Conservation (phyloP, 805 yeast species). For the Metschnikowia cerradonensis region DNA sequence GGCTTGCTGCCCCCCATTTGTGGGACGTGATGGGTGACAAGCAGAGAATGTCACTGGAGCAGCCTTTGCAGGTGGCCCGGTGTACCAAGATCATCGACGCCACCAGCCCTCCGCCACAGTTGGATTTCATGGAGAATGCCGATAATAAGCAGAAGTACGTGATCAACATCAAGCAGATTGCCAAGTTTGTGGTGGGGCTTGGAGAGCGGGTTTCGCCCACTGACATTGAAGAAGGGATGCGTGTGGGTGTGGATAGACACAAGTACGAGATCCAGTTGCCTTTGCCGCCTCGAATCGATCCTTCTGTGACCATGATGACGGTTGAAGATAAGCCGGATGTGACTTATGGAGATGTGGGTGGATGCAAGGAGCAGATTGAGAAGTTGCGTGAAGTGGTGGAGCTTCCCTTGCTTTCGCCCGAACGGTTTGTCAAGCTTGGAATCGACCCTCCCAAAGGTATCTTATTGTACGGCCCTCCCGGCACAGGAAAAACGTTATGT, state of each 20-base stretch:
- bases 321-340: constrained; percentile 99
- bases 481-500: constrained; percentile 97
- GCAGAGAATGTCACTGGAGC: constrained; percentile 88
- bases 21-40: constrained; percentile 98
- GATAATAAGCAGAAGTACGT: constrained; percentile 90
- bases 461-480: constrained; percentile 95
- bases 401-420: constrained; percentile 66
- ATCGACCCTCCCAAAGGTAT: constrained; percentile 99
- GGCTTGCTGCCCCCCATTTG: constrained; percentile 91
- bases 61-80: constrained; percentile 96
- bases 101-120: constrained; percentile 30
- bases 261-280: constrained; percentile 97
- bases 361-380: constrained; percentile 97
- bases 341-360: constrained; percentile 97
- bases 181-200: constrained; percentile 93
- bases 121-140: constrained; percentile 46
- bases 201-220: constrained; percentile 98
- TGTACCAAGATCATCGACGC: constrained; percentile 94
- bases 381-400: constrained; percentile 23
- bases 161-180: constrained; percentile 95
- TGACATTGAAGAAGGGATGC: constrained; percentile 98
- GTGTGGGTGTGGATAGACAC: constrained; percentile 97
- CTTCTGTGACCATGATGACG: constrained; percentile 98
- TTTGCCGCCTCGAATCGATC: constrained; percentile 95
- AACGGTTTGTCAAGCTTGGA: constrained; percentile 92